These are phyloP conservation scores for Hemisphaericaspora nanyangensis DNA, from an alignment of 805 yeast species.

Conservation along the genomic window DNA sequence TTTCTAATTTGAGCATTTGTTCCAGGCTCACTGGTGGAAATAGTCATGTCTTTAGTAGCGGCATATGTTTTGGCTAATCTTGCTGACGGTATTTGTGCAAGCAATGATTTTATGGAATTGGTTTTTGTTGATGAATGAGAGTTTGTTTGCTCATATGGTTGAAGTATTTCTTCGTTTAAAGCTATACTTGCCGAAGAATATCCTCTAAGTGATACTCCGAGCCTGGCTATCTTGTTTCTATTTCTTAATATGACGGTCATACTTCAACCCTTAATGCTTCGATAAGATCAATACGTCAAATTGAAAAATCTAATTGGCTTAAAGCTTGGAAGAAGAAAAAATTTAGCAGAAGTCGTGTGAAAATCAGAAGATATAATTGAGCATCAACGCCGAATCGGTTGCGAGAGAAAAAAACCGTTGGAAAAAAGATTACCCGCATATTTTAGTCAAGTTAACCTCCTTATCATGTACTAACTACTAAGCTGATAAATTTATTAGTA, in stretches of 20 bases:
- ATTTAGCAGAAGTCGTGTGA: no score
- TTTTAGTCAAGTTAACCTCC: no score
- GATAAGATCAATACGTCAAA: no score
- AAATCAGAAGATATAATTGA: no score
- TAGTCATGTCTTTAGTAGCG: neutral
- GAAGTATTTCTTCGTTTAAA: constrained; percentile 10
- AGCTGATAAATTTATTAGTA: no score
- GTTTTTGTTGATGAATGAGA: neutral
- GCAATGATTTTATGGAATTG: neutral
- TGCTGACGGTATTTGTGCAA: constrained; percentile 7
- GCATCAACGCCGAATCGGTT: no score
- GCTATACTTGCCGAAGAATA: constrained; percentile 9
- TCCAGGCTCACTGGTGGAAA: neutral
- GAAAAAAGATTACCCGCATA: no score
- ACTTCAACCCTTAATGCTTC: neutral
- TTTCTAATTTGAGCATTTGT: neutral
- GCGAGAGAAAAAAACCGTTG: no score
- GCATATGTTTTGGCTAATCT: constrained; percentile 4
- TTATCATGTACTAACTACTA: no score
- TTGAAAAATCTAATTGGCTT: no score
- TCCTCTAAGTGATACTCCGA: neutral
- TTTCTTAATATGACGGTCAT: neutral
- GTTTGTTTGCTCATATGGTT: constrained; percentile 2
- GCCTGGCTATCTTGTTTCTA: neutral
- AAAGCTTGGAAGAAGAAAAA: no score